Evolutionary conservation across 2,329 filamentous ascomycete genomes (phyloP).

Genomic region (Cercospora canescens): DNA sequence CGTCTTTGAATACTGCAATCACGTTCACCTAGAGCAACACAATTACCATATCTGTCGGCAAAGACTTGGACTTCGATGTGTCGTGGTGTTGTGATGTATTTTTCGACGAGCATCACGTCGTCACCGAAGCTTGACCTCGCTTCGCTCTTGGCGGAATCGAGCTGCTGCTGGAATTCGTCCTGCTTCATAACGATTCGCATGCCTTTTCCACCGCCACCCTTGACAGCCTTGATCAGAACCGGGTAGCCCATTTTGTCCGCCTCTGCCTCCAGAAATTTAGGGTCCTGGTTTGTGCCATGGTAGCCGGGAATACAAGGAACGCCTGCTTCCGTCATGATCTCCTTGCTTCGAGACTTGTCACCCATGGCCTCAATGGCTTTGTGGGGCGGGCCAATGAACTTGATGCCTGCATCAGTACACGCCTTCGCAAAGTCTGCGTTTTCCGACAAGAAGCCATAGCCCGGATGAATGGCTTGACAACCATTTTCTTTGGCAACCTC

Average conservation of each 20-base stretch:
- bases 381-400: slow-evolving; percentile 89
- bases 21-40: slow-evolving; percentile 63
- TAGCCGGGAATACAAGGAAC: slow-evolving; percentile 97
- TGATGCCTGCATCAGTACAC: slow-evolving; percentile 84
- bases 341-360: slow-evolving; percentile 87
- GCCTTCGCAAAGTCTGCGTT: slow-evolving; percentile 87
- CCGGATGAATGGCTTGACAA: slow-evolving; percentile 90
- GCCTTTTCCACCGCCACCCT: slow-evolving; percentile 67
- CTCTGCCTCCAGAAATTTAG: slow-evolving; percentile 61
- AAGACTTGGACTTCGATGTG: slow-evolving; percentile 70
- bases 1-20: slow-evolving; percentile 67
- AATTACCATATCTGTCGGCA: slow-evolving; percentile 65
- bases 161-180: slow-evolving; percentile 60
- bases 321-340: slow-evolving; percentile 94
- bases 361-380: slow-evolving; percentile 81
- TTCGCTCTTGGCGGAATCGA: slow-evolving; percentile 65
- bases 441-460: slow-evolving; percentile 92
- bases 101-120: slow-evolving; percentile 67
- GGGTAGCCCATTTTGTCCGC: slow-evolving; percentile 71
- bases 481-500: slow-evolving; percentile 79
- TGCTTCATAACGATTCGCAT: slow-evolving; percentile 64
- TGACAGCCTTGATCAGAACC: slow-evolving; percentile 66
- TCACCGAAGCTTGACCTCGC: slow-evolving; percentile 65
- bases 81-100: slow-evolving; percentile 66
- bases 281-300: slow-evolving; percentile 80